These are phyloP conservation scores for Chlorella sp. DNA, from an alignment of 139 green algal genomes.

Conservation along the genomic window DNA sequence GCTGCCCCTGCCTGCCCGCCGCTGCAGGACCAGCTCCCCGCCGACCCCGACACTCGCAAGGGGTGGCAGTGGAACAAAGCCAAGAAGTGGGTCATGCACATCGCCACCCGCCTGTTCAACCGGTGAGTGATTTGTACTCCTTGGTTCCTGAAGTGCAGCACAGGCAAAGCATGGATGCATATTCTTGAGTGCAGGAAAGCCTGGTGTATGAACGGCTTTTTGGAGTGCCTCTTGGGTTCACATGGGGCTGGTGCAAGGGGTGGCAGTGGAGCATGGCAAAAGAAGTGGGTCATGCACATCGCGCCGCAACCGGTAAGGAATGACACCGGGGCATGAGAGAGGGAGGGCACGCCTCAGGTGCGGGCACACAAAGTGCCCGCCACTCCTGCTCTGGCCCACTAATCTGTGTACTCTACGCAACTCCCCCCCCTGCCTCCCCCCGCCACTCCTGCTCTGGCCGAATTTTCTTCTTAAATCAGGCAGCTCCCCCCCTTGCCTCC, in stretches of 20 bases:
- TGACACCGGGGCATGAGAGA: too few relatives aligned
- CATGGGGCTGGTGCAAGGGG: background rate
- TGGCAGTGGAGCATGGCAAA: background rate
- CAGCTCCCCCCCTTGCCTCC: background rate
- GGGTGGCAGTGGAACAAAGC: conserved; percentile 94
- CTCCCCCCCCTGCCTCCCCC: background rate
- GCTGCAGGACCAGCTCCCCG: conserved; percentile 71
- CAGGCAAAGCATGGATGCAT: too few relatives aligned
- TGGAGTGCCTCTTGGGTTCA: background rate
- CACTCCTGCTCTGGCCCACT: too few relatives aligned
- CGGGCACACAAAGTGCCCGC: too few relatives aligned
- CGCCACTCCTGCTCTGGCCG: too few relatives aligned
- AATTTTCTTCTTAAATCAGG: too few relatives aligned
- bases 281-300: background rate
- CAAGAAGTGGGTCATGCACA: conserved; percentile 97
- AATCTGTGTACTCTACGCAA: too few relatives aligned
- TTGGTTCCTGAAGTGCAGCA: too few relatives aligned
- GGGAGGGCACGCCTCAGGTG: too few relatives aligned
- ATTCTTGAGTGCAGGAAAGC: too few relatives aligned
- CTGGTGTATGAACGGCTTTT: too few relatives aligned
- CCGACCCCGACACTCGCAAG: conserved; percentile 67
- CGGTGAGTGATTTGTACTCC: conserved; percentile 56
- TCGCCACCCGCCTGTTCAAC: conserved; percentile 82
- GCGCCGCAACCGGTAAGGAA: background rate
- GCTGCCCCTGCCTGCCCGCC: background rate